Conservation (phyloP, 164 flowering plant species). For the Piper longum region DNA sequence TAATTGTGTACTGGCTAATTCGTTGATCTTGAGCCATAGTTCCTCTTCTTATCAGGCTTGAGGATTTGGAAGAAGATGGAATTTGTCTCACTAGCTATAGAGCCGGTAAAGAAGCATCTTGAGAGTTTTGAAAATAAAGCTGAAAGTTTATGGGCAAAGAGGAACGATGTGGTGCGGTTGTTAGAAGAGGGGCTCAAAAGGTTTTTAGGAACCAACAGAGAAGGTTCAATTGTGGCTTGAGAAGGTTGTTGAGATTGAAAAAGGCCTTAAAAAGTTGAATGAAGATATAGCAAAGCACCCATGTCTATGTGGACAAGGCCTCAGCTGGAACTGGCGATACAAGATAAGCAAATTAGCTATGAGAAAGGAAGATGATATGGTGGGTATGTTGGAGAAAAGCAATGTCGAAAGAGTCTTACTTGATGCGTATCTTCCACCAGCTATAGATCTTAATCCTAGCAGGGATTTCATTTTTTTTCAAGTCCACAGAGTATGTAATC, state of each 20-base stretch:
- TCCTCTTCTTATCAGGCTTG: neutral
- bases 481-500: slow-evolving; percentile 1
- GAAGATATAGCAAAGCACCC: neutral
- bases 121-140: neutral
- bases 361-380: neutral
- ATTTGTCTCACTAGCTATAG: neutral
- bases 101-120: neutral
- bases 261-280: neutral
- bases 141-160: neutral
- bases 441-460: neutral
- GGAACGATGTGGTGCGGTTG: neutral
- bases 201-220: neutral
- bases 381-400: neutral
- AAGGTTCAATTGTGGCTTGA: neutral
- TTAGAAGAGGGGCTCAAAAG: neutral
- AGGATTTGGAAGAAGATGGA: neutral
- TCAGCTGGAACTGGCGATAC: neutral
- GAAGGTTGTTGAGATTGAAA: neutral
- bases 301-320: neutral
- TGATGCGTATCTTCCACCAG: neutral
- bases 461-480: slow-evolving; percentile 1
- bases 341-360: neutral
- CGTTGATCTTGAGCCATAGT: neutral
- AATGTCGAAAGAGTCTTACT: slow-evolving; percentile 1
- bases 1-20: neutral